Conservation (phyloP, 768 basidiomycete genomes). For the Phlebiopsis gigantea region DNA sequence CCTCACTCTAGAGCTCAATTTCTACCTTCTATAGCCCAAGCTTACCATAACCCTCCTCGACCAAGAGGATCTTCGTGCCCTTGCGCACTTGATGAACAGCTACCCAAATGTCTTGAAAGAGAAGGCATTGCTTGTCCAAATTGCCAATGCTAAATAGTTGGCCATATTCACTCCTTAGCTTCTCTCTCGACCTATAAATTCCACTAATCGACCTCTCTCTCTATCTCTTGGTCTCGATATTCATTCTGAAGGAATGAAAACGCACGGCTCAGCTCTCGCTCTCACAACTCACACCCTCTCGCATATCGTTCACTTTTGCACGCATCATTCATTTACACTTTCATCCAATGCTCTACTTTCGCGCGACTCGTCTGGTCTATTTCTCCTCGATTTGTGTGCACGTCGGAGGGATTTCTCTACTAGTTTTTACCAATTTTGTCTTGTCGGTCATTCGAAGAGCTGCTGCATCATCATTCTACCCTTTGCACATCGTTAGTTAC, state of each 20-base stretch:
- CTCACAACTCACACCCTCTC: background rate
- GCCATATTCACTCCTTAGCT: background rate
- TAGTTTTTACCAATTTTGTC: background rate
- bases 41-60: constrained; percentile 80
- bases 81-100: constrained; percentile 85
- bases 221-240: background rate
- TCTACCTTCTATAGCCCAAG: constrained; percentile 51
- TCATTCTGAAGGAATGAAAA: constrained; percentile 8
- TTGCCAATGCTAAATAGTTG: constrained; percentile 18
- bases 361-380: background rate
- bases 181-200: background rate
- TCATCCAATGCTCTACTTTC: background rate
- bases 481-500: constrained; percentile 1
- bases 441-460: background rate
- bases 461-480: background rate
- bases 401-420: background rate
- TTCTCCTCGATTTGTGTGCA: background rate
- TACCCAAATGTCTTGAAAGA: constrained; percentile 80
- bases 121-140: constrained; percentile 42
- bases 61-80: constrained; percentile 75
- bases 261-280: background rate
- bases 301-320: background rate
- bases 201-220: background rate
- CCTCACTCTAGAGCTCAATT: background rate
- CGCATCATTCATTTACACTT: background rate